Percentiles rank a stretch among this genome's conserved stretches.
Conservation (phyloP, 495 filamentous ascomycete genomes). For the Tuber indicum region DNA sequence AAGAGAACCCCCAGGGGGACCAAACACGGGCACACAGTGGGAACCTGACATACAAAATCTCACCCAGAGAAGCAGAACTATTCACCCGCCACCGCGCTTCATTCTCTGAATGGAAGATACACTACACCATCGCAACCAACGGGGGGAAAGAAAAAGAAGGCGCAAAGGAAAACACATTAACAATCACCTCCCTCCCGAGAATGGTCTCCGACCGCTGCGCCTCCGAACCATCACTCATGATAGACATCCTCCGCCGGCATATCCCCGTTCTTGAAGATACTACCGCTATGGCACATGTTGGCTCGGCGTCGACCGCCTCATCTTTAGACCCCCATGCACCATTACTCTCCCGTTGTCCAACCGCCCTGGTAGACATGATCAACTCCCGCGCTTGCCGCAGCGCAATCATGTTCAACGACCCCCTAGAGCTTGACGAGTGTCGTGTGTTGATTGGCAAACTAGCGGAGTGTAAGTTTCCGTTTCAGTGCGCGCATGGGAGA, state of each 20-base stretch:
- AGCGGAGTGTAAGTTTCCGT: slow-evolving; percentile 70
- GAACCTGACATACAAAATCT: slow-evolving; percentile 18
- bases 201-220: slow-evolving; percentile 25
- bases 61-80: slow-evolving; percentile 17
- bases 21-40: not conserved
- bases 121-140: slow-evolving; percentile 12
- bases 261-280: slow-evolving; percentile 13
- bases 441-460: slow-evolving; percentile 56
- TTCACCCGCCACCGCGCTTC: slow-evolving; percentile 45
- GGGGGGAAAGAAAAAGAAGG: not conserved
- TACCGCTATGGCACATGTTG: not conserved
- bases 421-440: slow-evolving; percentile 60
- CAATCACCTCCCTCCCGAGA: slow-evolving; percentile 22
- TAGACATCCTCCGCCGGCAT: slow-evolving; percentile 33
- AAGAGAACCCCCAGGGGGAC: not conserved
- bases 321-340: not conserved
- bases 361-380: slow-evolving; percentile 72
- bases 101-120: slow-evolving; percentile 23
- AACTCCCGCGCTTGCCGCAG: slow-evolving; percentile 85
- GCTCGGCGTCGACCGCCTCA: not conserved
- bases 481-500: slow-evolving; percentile 85
- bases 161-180: slow-evolving; percentile 7
- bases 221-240: slow-evolving; percentile 24
- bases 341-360: slow-evolving; percentile 17
- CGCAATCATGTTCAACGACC: slow-evolving; percentile 97